Base-by-base conservation (phyloP, 1,284 basidiomycete genomes). In the Prillingera fragicola region DNA sequence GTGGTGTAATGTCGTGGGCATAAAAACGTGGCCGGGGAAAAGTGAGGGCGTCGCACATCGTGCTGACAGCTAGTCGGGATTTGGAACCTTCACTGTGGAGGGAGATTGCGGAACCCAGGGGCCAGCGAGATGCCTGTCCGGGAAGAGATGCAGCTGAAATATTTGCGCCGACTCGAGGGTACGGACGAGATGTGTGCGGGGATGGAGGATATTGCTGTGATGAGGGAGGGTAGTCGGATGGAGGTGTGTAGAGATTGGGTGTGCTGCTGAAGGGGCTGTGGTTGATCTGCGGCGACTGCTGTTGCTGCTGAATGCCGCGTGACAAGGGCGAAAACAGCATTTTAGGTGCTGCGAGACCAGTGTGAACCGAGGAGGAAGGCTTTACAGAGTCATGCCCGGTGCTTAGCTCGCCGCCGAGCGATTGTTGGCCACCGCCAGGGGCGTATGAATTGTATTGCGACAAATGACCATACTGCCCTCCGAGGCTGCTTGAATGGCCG, bases 271-370 rank as follows among this genome's bases (percentile, higher is more conserved):
- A 42, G 8, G 44, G 48, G 9, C 40, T 35, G 12, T 37, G n/a
- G n/a, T n/a, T n/a, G n/a, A n/a, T n/a, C 17, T 18, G 14, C 18
- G 9, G 32, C 17, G 14, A 8, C 32, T 33, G 32, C 32, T 37
- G 12, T 19, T 31, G 38, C 23, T 19, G n/a, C 26, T 37, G 28
- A 4, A 63, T 43, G 31, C 59, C 55, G 2, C 65, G 52, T 12
- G 54, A 45, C 13, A 65, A 32, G 5, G 65, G 66, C 1, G 66
- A 67, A 50, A 69, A 65, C 21, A 66, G 55, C 45, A 69, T 54
- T 35, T 56, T 64, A 1, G 58, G 62, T 12, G 55, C 60, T 1
- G 43, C 29, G 8, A 66, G 52, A 13, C 65, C 65, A 8, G 65
- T 65, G 8, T 57, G 54, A 9, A 68, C 64, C 4, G 64, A 65